These are phyloP conservation scores for Lipomyces sp. DNA, from an alignment of 805 yeast species.

Conservation along the genomic window DNA sequence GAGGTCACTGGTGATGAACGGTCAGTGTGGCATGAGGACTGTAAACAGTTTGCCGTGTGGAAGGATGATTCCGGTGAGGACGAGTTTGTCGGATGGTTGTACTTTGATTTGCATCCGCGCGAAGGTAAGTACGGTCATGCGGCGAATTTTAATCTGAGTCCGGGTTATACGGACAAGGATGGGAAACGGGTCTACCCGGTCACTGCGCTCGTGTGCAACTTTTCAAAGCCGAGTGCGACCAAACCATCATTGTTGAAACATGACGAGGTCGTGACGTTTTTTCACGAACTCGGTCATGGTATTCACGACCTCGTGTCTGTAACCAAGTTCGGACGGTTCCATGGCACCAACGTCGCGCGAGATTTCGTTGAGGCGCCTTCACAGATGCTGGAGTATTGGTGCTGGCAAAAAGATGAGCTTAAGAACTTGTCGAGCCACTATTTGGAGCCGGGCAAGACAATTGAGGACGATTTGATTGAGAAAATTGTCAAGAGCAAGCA, in stretches of 20 bases:
- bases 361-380: conserved; percentile 94
- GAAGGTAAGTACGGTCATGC: conserved; percentile 89
- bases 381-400: conserved; percentile 86
- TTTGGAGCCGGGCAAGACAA: conserved; percentile 56
- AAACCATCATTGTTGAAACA: conserved; percentile 80
- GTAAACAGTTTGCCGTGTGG: conserved; percentile 74
- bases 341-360: conserved; percentile 77
- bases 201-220: conserved; percentile 82
- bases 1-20: conserved; percentile 51
- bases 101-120: conserved; percentile 82
- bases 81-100: conserved; percentile 75
- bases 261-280: conserved; percentile 77
- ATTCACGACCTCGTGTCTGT: conserved; percentile 76
- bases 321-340: conserved; percentile 68
- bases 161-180: conserved; percentile 59
- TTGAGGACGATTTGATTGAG: conserved; percentile 61
- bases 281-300: conserved; percentile 91
- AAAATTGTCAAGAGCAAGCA: conserved; percentile 68
- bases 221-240: conserved; percentile 70
- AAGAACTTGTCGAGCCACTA: conserved; percentile 68
- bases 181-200: conserved; percentile 63
- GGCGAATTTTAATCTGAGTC: conserved; percentile 72
- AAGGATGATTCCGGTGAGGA: conserved; percentile 58
- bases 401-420: conserved; percentile 72
- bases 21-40: conserved; percentile 79